A percentile compares a stretch with the other conserved stretches of the same genome.
These are phyloP conservation scores for Candida xiaguanensis DNA, from an alignment of 805 yeast species.

Conservation along the genomic window DNA sequence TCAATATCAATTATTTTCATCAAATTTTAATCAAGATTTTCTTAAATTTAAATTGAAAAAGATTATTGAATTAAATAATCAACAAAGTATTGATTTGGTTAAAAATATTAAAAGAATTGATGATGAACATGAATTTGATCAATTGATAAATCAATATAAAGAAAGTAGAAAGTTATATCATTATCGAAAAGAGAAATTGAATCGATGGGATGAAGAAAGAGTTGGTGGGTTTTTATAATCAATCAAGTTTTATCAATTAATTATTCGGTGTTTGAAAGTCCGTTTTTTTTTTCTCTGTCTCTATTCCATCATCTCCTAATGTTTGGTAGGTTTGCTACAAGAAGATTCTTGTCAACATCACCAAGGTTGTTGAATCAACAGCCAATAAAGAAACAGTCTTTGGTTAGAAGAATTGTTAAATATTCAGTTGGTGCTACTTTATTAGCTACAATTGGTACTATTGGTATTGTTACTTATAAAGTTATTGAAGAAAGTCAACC, in stretches of 20 bases:
- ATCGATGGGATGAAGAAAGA: conserved; percentile 43
- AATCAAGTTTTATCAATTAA: not conserved
- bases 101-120: conserved; percentile 10
- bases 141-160: conserved; percentile 19
- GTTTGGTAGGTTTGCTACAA: conserved; percentile 13
- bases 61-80: conserved; percentile 20
- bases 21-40: conserved; percentile 32
- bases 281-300: conserved; percentile 2
- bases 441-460: conserved; percentile 51
- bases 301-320: conserved; percentile 3
- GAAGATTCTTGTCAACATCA: conserved; percentile 11
- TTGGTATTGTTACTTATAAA: conserved; percentile 48
- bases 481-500: conserved; percentile 65
- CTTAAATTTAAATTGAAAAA: conserved; percentile 24
- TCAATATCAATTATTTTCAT: conserved; percentile 36
- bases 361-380: conserved; percentile 8
- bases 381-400: conserved; percentile 15
- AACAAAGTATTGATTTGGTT: conserved; percentile 18
- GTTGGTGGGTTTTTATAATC: conserved; percentile 31
- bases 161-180: conserved; percentile 28
- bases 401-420: conserved; percentile 43
- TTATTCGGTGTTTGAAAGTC: conserved; percentile 3
- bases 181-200: conserved; percentile 32
- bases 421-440: conserved; percentile 45
- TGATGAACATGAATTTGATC: conserved; percentile 14